Conservation (phyloP, 2,329 filamentous ascomycete species). For the Cytospora schulzeri region DNA sequence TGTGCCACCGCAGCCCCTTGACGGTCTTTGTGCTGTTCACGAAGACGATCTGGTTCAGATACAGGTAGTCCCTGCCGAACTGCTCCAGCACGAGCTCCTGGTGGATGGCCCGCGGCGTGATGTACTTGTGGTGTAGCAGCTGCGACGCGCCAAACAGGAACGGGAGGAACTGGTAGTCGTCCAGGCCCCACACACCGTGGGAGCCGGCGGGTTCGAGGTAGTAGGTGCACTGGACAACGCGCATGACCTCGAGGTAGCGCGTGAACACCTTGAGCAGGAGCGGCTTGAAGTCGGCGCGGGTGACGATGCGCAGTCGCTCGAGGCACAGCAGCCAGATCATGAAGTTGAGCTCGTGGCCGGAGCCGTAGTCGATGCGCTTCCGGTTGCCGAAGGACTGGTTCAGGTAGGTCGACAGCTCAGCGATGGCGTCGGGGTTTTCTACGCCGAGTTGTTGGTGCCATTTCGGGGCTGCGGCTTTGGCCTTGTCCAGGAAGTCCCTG, state of each 20-base stretch:
- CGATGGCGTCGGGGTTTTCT: slow-evolving; percentile 53
- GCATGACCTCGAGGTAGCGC: slow-evolving; percentile 85
- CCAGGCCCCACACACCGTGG: slow-evolving; percentile 95
- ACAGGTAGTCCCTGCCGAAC: slow-evolving; percentile 79
- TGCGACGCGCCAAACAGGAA: slow-evolving; percentile 95
- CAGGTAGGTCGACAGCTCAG: slow-evolving; percentile 80
- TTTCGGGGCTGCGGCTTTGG: slow-evolving; percentile 54
- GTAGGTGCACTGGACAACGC: slow-evolving; percentile 84
- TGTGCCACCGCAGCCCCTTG: slow-evolving; percentile 92
- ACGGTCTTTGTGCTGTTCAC: slow-evolving; percentile 97
- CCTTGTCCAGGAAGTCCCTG: slow-evolving; percentile 74
- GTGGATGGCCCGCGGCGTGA: slow-evolving; percentile 81
- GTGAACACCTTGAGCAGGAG: slow-evolving; percentile 79
- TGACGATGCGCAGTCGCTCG: slow-evolving; percentile 72
- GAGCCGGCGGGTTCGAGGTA: slow-evolving; percentile 97
- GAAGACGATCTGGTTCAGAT: slow-evolving; percentile 89
- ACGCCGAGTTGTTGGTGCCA: slow-evolving; percentile 70
- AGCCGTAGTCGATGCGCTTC: slow-evolving; percentile 91
- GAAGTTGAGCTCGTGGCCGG: slow-evolving; percentile 96
- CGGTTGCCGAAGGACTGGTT: slow-evolving; percentile 83
- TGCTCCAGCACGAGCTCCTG: slow-evolving; percentile 87
- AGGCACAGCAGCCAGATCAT: slow-evolving; percentile 95
- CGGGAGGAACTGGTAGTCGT: slow-evolving; percentile 96
- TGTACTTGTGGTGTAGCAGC: slow-evolving; percentile 79
- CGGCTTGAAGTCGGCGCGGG: slow-evolving; percentile 67